phyloP scores from a whole-genome alignment of 768 basidiomycete species.

The Suillus sp. region DNA sequence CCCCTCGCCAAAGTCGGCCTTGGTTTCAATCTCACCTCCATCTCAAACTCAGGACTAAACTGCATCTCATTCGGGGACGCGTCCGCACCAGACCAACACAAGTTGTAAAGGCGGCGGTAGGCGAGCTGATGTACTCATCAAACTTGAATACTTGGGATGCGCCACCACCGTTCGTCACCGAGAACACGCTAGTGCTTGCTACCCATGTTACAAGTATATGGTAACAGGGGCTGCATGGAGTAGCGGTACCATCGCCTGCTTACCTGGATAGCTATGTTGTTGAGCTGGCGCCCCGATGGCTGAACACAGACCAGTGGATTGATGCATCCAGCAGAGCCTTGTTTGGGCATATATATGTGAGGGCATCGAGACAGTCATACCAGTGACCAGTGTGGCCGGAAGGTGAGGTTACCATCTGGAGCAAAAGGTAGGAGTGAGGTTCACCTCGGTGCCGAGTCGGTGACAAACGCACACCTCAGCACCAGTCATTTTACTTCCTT shows the following conservation, averaged over 20 bases:
- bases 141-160: constrained; percentile 30
- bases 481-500: not conserved
- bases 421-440: not conserved
- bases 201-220: constrained; percentile 33
- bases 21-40: constrained; percentile 19
- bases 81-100: constrained; percentile 12
- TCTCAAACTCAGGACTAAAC: constrained; percentile 31
- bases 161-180: constrained; percentile 24
- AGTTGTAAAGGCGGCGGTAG: constrained; percentile 31
- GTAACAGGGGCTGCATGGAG: too few species aligned
- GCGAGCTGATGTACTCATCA: constrained; percentile 24
- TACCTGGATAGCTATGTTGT: not conserved
- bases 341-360: not conserved
- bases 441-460: not conserved
- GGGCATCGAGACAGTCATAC: not conserved
- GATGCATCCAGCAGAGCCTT: not conserved
- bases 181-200: constrained; percentile 28
- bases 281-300: not conserved
- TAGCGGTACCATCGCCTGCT: too few species aligned
- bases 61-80: constrained; percentile 32
- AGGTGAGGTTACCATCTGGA: not conserved
- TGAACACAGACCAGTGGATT: not conserved
- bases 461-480: too few species aligned
- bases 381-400: not conserved
- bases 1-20: constrained; percentile 35